Conservation (phyloP, 2,329 filamentous ascomycete genomes). For the Penicillium freii region DNA sequence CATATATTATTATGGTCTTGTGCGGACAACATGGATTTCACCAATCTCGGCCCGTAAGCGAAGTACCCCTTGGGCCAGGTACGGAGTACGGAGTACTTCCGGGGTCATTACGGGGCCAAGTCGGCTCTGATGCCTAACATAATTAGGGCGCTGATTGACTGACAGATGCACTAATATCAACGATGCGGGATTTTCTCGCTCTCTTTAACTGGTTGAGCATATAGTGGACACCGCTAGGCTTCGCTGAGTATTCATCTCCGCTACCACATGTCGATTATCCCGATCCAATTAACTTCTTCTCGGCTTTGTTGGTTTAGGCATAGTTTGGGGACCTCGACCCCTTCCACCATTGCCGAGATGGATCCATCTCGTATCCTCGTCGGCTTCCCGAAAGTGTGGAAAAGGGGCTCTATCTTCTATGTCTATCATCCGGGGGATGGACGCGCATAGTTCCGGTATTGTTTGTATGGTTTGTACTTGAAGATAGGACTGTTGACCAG, state of each 20-base stretch:
- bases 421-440: not conserved
- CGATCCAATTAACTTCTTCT: not conserved
- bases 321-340: not conserved
- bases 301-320: not conserved
- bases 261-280: not conserved
- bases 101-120: not conserved
- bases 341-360: not conserved
- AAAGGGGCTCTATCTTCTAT: not conserved
- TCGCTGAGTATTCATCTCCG: not conserved
- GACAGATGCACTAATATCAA: not conserved
- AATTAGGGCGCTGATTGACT: not conserved
- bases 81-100: not conserved
- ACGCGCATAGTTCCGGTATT: not conserved
- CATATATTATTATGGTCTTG: not conserved
- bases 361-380: not conserved
- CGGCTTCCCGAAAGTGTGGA: slow-evolving; percentile 1
- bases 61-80: not conserved
- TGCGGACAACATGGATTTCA: not conserved
- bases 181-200: slow-evolving; percentile 1
- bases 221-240: not conserved
- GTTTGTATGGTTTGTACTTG: no score
- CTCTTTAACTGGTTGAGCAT: not conserved
- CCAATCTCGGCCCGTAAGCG: not conserved
- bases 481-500: not conserved
- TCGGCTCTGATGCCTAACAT: not conserved